Conservation (phyloP, 805 yeast genomes). For the Metschnikowia borealis region DNA sequence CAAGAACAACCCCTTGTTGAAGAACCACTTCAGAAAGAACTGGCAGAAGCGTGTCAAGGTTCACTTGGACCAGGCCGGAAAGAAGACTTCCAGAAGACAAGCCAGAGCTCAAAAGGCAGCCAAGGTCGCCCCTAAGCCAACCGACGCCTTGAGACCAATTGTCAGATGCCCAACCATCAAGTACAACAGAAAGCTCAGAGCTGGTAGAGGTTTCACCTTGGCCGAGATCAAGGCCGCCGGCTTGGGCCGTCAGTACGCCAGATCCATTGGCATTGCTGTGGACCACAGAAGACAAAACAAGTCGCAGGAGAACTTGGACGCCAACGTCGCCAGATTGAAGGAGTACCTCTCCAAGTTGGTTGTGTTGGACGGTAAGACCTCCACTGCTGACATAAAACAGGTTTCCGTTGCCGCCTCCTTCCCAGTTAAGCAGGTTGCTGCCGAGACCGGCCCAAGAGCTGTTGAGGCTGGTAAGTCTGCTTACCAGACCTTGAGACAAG, state of each 20-base stretch:
- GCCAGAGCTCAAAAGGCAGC: slow-evolving; percentile 95
- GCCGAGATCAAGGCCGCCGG: slow-evolving; percentile 99
- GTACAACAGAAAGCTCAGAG: slow-evolving; percentile 99
- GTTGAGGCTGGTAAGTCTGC: slow-evolving; percentile 75
- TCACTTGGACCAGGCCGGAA: slow-evolving; percentile 99
- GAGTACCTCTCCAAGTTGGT: slow-evolving; percentile 95
- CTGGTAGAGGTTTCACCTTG: slow-evolving; percentile 98
- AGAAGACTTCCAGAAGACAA: slow-evolving; percentile 94
- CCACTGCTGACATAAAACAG: slow-evolving; percentile 34
- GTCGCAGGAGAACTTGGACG: slow-evolving; percentile 90
- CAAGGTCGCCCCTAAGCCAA: slow-evolving; percentile 93
- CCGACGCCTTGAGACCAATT: slow-evolving; percentile 93
- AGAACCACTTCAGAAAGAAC: slow-evolving; percentile 99
- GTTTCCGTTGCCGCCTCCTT: slow-evolving; percentile 68
- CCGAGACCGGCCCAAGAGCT: slow-evolving; percentile 82
- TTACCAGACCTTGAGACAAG: slow-evolving; percentile 91
- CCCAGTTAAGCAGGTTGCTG: slow-evolving; percentile 83
- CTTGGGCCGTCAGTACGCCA: slow-evolving; percentile 84
- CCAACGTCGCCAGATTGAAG: slow-evolving; percentile 93
- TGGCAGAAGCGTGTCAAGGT: slow-evolving; percentile 99
- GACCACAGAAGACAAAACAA: slow-evolving; percentile 99
- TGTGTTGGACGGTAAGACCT: slow-evolving; percentile 86
- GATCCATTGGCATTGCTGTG: slow-evolving; percentile 97
- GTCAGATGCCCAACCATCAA: slow-evolving; percentile 98
- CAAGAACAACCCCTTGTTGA: slow-evolving; percentile 97